Conservation (phyloP, 345 rosid species). For the Durio zibethinus region DNA sequence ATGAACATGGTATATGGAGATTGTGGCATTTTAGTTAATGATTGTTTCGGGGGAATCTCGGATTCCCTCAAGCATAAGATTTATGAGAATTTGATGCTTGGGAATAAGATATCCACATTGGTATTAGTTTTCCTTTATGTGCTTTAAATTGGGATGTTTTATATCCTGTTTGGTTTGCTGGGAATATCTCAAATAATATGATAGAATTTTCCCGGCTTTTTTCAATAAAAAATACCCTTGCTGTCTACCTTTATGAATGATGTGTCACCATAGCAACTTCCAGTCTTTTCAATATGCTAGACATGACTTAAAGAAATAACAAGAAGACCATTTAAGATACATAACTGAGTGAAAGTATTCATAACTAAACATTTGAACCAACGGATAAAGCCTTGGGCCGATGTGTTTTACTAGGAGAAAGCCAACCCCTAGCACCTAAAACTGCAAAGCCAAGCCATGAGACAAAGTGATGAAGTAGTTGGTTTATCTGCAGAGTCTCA, state of each 20-base stretch:
- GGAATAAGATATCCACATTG: neutral
- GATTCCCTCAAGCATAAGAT: neutral
- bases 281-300: neutral
- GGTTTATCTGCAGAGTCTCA: neutral
- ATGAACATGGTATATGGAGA: neutral
- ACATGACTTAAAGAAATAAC: neutral
- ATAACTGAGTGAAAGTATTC: neutral
- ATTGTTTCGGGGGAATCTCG: neutral
- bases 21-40: neutral
- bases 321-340: neutral
- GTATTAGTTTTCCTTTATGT: neutral
- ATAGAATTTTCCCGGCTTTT: neutral
- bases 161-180: neutral
- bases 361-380: neutral
- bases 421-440: neutral
- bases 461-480: neutral
- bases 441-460: neutral
- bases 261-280: neutral
- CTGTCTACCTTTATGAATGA: neutral
- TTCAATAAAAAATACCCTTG: neutral
- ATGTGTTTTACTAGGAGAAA: neutral
- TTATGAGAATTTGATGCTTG: neutral
- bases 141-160: neutral
- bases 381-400: neutral
- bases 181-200: neutral